phyloP scores from a whole-genome alignment of 495 filamentous ascomycete genomes.

The Evansstolkia leycettana region DNA sequence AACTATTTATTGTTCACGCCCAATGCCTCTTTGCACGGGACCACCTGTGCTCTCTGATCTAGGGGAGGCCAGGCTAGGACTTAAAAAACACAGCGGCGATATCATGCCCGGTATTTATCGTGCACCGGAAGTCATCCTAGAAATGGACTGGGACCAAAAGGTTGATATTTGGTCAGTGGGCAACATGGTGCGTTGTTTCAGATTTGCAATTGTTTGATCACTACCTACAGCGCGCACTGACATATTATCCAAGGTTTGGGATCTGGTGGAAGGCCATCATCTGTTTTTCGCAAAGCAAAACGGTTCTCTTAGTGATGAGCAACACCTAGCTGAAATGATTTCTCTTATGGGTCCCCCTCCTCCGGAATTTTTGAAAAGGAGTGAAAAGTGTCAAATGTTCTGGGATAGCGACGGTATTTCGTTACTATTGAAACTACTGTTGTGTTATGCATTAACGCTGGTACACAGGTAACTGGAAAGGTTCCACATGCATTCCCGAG shows the following conservation, averaged over 20 bases:
- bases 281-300: slow-evolving; percentile 10
- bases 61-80: slow-evolving; percentile 13
- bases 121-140: slow-evolving; percentile 25
- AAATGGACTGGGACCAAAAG: slow-evolving; percentile 20
- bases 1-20: slow-evolving; percentile 14
- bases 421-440: not conserved
- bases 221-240: not conserved
- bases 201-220: not conserved
- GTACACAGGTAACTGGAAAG: slow-evolving; percentile 13
- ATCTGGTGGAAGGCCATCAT: slow-evolving; percentile 6
- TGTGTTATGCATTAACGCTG: not conserved
- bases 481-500: slow-evolving; percentile 10
- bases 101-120: slow-evolving; percentile 25
- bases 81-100: slow-evolving; percentile 7
- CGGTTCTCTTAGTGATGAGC: slow-evolving; percentile 11
- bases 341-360: slow-evolving; percentile 20
- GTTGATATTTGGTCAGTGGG: slow-evolving; percentile 30
- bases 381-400: slow-evolving; percentile 11
- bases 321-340: slow-evolving; percentile 25
- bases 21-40: slow-evolving; percentile 6
- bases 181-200: slow-evolving; percentile 17
- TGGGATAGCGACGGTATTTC: slow-evolving; percentile 17
- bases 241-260: slow-evolving; percentile 7
- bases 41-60: slow-evolving; percentile 13
- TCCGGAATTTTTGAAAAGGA: slow-evolving; percentile 16